Percentiles rank a stretch among this genome's conserved stretches.
Conservation (phyloP, 164 flowering plant species). For the Liquidambar formosana region DNA sequence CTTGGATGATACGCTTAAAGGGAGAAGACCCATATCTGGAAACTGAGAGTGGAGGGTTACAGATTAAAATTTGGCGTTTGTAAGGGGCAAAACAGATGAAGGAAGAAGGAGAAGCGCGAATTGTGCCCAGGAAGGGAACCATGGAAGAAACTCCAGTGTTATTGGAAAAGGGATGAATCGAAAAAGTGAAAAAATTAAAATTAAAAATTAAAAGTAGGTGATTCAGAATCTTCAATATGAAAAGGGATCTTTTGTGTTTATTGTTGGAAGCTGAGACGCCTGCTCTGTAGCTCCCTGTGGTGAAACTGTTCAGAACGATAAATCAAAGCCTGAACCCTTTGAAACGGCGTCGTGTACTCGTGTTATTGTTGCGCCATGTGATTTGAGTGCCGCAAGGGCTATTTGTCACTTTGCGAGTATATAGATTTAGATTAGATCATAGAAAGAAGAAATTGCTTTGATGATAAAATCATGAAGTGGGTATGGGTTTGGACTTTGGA, state of each 20-base stretch:
- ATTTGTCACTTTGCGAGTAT: too few relatives aligned
- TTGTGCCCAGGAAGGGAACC: conserved; percentile 27
- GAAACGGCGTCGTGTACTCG: too few relatives aligned
- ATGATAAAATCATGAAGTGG: too few relatives aligned
- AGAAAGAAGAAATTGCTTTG: too few relatives aligned
- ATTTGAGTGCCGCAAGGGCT: too few relatives aligned
- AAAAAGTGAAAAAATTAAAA: too few relatives aligned
- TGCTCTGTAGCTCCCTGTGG: too few relatives aligned
- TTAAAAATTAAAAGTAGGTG: not conserved
- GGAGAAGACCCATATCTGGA: conserved; percentile 32
- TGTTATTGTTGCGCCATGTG: too few relatives aligned
- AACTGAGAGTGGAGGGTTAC: conserved; percentile 18
- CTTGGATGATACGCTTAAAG: conserved; percentile 28
- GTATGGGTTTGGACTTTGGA: too few relatives aligned
- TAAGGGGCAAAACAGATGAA: conserved; percentile 18
- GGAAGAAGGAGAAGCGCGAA: conserved; percentile 25
- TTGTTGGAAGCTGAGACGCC: not conserved
- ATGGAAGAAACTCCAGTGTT: not conserved
- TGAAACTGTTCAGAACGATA: too few relatives aligned
- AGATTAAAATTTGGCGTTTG: conserved; percentile 22
- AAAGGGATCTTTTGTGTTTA: not conserved
- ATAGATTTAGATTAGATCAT: too few relatives aligned
- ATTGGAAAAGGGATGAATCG: not conserved
- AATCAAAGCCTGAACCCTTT: too few relatives aligned
- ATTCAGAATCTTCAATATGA: not conserved